Conservation (phyloP, 345 rosid genomes). For the Punica granatum region DNA sequence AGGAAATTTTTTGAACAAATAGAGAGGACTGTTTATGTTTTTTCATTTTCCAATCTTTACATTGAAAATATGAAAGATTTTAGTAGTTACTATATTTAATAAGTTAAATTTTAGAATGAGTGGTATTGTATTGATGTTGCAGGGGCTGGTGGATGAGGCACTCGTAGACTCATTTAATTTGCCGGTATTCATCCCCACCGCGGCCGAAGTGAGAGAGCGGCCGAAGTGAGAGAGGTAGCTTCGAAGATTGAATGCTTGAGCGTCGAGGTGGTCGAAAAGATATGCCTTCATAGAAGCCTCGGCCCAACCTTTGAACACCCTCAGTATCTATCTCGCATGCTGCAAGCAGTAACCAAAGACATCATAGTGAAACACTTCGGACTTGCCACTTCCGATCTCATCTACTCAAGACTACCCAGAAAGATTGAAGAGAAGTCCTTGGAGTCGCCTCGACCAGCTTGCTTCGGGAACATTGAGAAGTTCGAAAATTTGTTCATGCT, state of each 20-base stretch:
- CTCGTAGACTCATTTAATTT: constrained; percentile 7
- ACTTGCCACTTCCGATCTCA: constrained; percentile 13
- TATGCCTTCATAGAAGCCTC: not conserved
- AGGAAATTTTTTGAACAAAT: no score
- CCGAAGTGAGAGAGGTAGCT: not conserved
- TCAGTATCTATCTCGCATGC: no score
- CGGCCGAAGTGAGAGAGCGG: constrained; percentile 1
- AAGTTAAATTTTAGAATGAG: not conserved
- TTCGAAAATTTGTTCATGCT: not conserved
- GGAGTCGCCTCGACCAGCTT: not conserved
- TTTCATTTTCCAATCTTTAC: no score
- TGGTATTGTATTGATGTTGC: not conserved
- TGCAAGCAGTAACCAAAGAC: constrained; percentile 10
- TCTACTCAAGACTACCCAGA: constrained; percentile 17
- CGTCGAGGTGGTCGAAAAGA: not conserved
- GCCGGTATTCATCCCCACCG: constrained; percentile 6
- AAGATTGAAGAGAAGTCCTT: constrained; percentile 8
- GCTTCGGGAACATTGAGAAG: not conserved
- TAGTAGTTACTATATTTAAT: no score
- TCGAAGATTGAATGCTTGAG: not conserved
- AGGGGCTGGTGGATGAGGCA: constrained; percentile 9
- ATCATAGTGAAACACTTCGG: constrained; percentile 20
- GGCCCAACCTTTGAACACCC: no score
- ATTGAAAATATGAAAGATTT: no score
- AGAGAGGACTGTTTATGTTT: no score